Evolutionary conservation across 1,284 basidiomycete genomes (phyloP), one percentile per base, ranked within the genome.

Genomic region (Clitocybe nebularis): DNA sequence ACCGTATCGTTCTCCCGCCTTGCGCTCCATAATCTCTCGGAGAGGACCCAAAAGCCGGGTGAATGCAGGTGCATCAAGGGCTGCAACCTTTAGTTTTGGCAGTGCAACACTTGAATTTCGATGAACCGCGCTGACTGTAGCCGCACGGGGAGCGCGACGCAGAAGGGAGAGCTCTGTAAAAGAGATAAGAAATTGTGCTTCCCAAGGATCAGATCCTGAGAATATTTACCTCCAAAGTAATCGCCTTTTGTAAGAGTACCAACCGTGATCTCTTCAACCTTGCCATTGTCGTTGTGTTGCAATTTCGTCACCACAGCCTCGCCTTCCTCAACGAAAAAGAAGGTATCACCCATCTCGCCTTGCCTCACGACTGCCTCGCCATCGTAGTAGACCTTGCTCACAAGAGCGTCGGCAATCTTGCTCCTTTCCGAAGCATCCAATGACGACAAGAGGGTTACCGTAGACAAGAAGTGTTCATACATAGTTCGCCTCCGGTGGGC

Each of bases 281-380:
- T 73, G 0, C 82, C 84, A 33, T 80, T 75, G 5, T 79, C 77
- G 19, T 67, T 71, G 45, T 69, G 68, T 50, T 82, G 76, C 30
- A 68, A 68, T 71, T 97, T 96, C 44, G 87, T 87, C 3, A 93
- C 93, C 43, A 85, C 72, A 2, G 94, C 95, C 49, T 88, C 79
- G 14, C 95, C 95, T 52, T 91, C 89, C 60, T 98, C 93, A 41
- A 99, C 84, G 52, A 99, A 90, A 75, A 93, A 99, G 69, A 99
- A 99, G 39, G 93, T 93, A 55, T 95, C 90, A 5, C 96, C 95
- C 63, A 89, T 82, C 53, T 99, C 95, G 44, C 95, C 95, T 62
- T 99, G 88, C 39, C 72, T 74, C 43, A 99, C 89, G 13, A 99
- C 89, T 10, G 83, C 77, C 53, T 93, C 84, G 14, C 92, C 94